These are phyloP conservation scores for Laguncularia racemosa DNA, from an alignment of 345 rosid genomes.

Conservation along the genomic window DNA sequence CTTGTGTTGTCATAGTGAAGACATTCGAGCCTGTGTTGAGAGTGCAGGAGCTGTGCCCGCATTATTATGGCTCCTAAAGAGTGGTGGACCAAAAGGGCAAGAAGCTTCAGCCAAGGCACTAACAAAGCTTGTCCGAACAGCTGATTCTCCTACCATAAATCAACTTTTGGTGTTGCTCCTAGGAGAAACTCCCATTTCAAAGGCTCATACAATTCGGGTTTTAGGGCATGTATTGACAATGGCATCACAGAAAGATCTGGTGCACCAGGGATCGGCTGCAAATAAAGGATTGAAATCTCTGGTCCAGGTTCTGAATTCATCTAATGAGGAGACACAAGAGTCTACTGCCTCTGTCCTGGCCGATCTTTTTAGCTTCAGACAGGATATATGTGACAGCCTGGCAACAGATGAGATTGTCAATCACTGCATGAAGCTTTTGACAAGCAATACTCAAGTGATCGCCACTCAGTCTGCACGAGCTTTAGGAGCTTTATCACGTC, in stretches of 20 bases:
- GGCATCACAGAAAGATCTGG: slow-evolving; percentile 55
- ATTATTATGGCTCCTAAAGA: slow-evolving; percentile 68
- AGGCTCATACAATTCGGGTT: slow-evolving; percentile 55
- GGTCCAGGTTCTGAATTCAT: slow-evolving; percentile 57
- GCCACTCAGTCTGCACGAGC: slow-evolving; percentile 79
- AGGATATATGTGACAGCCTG: slow-evolving; percentile 72
- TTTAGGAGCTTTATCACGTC: slow-evolving; percentile 65
- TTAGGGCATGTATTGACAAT: slow-evolving; percentile 74
- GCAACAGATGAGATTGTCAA: slow-evolving; percentile 62
- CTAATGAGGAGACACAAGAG: slow-evolving; percentile 73
- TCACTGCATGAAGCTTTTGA: slow-evolving; percentile 66
- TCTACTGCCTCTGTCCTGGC: slow-evolving; percentile 81
- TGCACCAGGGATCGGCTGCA: slow-evolving; percentile 63
- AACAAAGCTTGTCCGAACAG: slow-evolving; percentile 46
- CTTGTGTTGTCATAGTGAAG: slow-evolving; percentile 82
- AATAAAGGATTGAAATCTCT: slow-evolving; percentile 70
- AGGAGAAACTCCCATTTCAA: slow-evolving; percentile 53
- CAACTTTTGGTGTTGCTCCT: slow-evolving; percentile 65
- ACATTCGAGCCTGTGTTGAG: slow-evolving; percentile 81
- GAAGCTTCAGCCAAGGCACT: slow-evolving; percentile 71
- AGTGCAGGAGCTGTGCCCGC: slow-evolving; percentile 85
- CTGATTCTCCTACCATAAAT: slow-evolving; percentile 82
- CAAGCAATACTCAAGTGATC: slow-evolving; percentile 54
- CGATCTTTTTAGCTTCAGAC: slow-evolving; percentile 62
- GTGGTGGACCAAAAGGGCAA: slow-evolving; percentile 63